These are phyloP conservation scores for Thamnidium elegans DNA, from an alignment of 192 early-diverging fungal genomes.

Conservation along the genomic window DNA sequence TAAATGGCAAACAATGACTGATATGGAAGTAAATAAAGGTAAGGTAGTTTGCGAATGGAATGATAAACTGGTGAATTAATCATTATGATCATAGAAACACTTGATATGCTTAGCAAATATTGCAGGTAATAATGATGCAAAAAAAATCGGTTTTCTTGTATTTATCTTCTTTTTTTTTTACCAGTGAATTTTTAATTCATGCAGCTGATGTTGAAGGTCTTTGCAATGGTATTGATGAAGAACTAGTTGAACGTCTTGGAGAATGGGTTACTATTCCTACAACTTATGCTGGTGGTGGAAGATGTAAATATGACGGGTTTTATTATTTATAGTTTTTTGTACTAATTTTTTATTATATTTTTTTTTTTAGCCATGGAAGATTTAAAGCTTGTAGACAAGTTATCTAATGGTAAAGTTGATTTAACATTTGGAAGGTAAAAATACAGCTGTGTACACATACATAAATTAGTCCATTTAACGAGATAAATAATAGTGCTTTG, in stretches of 20 bases:
- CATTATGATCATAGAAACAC: slow-evolving; percentile 32
- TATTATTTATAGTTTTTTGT: background rate
- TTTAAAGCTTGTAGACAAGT: slow-evolving; percentile 69
- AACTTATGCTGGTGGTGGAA: slow-evolving; percentile 93
- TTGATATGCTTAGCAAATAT: slow-evolving; percentile 55
- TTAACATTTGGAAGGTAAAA: slow-evolving; percentile 86
- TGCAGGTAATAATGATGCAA: slow-evolving; percentile 49
- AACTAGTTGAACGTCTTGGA: slow-evolving; percentile 81
- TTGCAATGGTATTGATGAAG: slow-evolving; percentile 88
- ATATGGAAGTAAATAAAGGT: slow-evolving; percentile 77
- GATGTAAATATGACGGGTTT: slow-evolving; percentile 41
- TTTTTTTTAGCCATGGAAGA: slow-evolving; percentile 52
- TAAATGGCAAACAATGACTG: slow-evolving; percentile 95
- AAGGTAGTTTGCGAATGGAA: background rate
- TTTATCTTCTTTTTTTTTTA: slow-evolving; percentile 1
- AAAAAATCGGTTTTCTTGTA: background rate
- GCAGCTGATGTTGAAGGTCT: slow-evolving; percentile 98
- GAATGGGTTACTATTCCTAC: slow-evolving; percentile 85
- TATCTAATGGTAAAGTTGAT: slow-evolving; percentile 85
- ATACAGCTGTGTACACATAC: background rate
- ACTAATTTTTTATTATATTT: background rate
- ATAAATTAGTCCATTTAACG: background rate
- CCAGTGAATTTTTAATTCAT: slow-evolving; percentile 92
- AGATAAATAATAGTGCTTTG: slow-evolving; percentile 63
- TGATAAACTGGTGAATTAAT: background rate